These are phyloP conservation scores for Rhododendron kiyosumense DNA, from an alignment of 148 eudicot species.

Conservation along the genomic window DNA sequence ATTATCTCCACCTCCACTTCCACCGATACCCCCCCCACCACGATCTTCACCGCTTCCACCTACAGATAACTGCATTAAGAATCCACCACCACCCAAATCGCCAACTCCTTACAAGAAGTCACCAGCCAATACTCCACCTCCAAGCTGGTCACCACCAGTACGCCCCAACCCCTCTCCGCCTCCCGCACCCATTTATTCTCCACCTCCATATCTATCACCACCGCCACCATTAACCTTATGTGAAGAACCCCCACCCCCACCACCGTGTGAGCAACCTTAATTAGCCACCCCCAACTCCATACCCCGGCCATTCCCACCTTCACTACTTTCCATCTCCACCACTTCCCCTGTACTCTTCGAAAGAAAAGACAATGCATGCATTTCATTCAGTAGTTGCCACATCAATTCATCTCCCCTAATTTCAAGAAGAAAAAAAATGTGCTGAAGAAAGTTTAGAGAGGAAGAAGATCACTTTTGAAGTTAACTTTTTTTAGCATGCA, in stretches of 20 bases:
- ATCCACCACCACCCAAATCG: background rate
- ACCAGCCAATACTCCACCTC: background rate
- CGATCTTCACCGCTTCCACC: background rate
- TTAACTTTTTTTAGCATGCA: background rate
- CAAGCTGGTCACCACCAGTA: background rate
- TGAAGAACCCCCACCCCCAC: conserved; percentile 3
- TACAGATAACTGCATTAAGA: background rate
- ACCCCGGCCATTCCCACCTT: background rate
- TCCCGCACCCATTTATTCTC: background rate
- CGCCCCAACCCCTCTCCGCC: background rate
- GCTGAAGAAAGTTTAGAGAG: background rate
- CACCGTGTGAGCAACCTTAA: background rate
- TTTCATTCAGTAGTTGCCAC: background rate
- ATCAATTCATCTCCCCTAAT: background rate
- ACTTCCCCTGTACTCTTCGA: no score
- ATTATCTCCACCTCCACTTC: background rate
- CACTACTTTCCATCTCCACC: background rate
- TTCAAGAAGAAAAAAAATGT: background rate
- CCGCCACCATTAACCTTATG: background rate
- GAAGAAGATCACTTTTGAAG: background rate
- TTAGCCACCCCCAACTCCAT: background rate
- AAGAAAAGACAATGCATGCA: background rate
- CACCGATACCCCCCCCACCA: background rate
- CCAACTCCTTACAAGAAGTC: background rate
- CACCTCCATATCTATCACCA: background rate